Base-by-base conservation (phyloP, 345 rosid species). In the Erysimum cheiranthoides region DNA sequence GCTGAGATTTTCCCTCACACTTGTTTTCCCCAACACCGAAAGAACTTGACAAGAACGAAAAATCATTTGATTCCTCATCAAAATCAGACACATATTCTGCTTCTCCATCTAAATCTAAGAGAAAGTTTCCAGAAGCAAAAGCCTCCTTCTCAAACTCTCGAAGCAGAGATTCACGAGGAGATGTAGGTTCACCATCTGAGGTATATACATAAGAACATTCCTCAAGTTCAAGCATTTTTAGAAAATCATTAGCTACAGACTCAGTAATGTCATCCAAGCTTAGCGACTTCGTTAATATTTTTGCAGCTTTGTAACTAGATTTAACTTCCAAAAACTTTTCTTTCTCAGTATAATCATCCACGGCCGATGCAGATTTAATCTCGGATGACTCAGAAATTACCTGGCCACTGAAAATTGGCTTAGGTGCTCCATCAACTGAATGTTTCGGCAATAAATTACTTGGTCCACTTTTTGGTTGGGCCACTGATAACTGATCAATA, bases 101-200 rank as follows among this genome's bases (percentile, higher is more conserved):
- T 25, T 57, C 58, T 40, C 59, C 72, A 78, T 75, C 86, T 65
- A 75, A 78, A 63, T 73, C 85, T 27, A 83, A 28, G 16, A 86
- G 66, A 71, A 79, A 83, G 76, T 63, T 74, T 4, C 87, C 85
- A 3, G 85, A 89, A 70, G 82, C 80, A n/a, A 85, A 66, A 59
- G 87, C 84, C 69, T 93, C 96, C 40, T 79, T 84, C 76, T 91
- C 92, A 58, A 93, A 93, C 81, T 91, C 88, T 78, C 87, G 87
- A 70, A 87, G 81, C 66, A 93, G 83, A 69, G 73, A 78, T 78
- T 82, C 92, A 68, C 96, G 89, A 45, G 98, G 93, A 82, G 98
- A 93, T 73, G 90, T 92, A 5, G 88, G 88, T 68, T 83, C 85
- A 58, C 76, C 31, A 73, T 82, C 85, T 46, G 88, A 87, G 68